Percentiles rank a stretch among this genome's conserved stretches.
phyloP scores from a whole-genome alignment of 768 basidiomycete genomes.

The Stropharia rugosoannulata region DNA sequence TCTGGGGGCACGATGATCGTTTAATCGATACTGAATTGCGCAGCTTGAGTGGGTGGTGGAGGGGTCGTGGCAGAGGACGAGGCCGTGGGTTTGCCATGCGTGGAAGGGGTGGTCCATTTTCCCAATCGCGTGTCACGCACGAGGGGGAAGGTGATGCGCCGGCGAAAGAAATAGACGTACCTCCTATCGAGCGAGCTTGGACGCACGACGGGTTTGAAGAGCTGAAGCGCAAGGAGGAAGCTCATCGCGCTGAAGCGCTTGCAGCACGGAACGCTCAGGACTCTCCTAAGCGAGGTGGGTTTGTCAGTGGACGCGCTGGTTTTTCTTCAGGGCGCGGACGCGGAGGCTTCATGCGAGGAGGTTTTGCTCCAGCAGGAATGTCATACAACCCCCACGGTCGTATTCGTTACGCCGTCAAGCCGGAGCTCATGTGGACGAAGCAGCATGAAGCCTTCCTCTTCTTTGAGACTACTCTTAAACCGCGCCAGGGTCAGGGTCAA shows the following conservation, averaged over 20 bases:
- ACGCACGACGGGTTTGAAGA: slow-evolving; percentile 89
- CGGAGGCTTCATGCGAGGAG: slow-evolving; percentile 43
- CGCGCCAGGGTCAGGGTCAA: slow-evolving; percentile 54
- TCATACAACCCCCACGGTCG: slow-evolving; percentile 34
- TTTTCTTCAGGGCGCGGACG: slow-evolving; percentile 46
- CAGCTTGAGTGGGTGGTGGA: slow-evolving; percentile 86
- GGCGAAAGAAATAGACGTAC: slow-evolving; percentile 32
- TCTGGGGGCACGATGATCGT: slow-evolving; percentile 95
- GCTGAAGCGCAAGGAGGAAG: slow-evolving; percentile 75
- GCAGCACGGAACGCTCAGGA: slow-evolving; percentile 16
- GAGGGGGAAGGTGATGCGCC: slow-evolving; percentile 12
- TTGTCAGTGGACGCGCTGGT: slow-evolving; percentile 48
- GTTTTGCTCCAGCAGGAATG: slow-evolving; percentile 31
- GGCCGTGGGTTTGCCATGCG: slow-evolving; percentile 53
- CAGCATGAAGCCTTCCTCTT: slow-evolving; percentile 76
- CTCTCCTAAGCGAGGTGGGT: slow-evolving; percentile 26
- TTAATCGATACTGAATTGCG: slow-evolving; percentile 80
- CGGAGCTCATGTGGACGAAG: slow-evolving; percentile 82
- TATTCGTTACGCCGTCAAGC: slow-evolving; percentile 73
- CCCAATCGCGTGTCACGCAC: slow-evolving; percentile 14
- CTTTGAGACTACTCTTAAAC: slow-evolving; percentile 57
- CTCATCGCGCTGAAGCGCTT: slow-evolving; percentile 33
- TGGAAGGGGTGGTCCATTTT: slow-evolving; percentile 47
- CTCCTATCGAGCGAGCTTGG: slow-evolving; percentile 73
- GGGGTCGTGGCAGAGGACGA: slow-evolving; percentile 41